A percentile compares a stretch with the other conserved stretches of the same genome.
These are phyloP conservation scores for Sporothrix variecibatus DNA, from an alignment of 2,329 filamentous ascomycete species.

Conservation along the genomic window DNA sequence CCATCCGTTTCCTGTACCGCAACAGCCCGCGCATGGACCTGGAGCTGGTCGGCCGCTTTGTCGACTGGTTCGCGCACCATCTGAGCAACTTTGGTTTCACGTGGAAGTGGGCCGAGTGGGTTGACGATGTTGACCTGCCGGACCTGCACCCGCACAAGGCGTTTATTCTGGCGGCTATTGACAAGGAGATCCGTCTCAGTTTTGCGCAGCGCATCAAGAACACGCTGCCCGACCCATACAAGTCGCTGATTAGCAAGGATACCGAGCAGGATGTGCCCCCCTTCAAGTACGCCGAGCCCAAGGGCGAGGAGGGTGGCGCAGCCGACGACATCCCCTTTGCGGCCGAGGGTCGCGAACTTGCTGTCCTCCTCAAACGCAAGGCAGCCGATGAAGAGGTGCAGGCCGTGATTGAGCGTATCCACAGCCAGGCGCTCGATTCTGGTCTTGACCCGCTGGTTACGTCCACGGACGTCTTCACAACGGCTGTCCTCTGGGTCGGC, in stretches of 20 bases:
- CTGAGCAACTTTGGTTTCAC: constrained; percentile 98
- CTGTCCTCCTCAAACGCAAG: constrained; percentile 78
- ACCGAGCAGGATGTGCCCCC: constrained; percentile 96
- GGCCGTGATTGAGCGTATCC: constrained; percentile 75
- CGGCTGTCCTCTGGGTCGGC: constrained; percentile 87
- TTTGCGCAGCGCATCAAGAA: constrained; percentile 96
- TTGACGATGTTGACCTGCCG: constrained; percentile 77
- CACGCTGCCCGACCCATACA: constrained; percentile 82
- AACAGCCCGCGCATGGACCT: constrained; percentile 81
- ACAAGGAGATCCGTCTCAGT: constrained; percentile 95
- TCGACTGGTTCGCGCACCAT: constrained; percentile 98
- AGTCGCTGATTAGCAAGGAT: constrained; percentile 77
- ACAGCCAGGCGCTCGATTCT: constrained; percentile 70
- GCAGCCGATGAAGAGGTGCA: constrained; percentile 85
- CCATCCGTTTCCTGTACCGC: constrained; percentile 88
- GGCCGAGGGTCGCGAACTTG: constrained; percentile 79
- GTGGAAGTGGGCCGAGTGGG: constrained; percentile 99
- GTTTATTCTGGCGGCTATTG: constrained; percentile 85
- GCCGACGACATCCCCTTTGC: constrained; percentile 55
- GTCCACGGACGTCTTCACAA: constrained; percentile 94
- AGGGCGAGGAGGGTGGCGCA: background rate
- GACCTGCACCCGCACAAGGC: constrained; percentile 85
- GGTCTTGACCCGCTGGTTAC: constrained; percentile 76
- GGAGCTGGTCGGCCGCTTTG: constrained; percentile 81
- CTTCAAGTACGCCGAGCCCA: constrained; percentile 68